Evolutionary conservation across 169 alveolate genomes (phyloP).

Genomic region (Eimeria falciformis): DNA sequence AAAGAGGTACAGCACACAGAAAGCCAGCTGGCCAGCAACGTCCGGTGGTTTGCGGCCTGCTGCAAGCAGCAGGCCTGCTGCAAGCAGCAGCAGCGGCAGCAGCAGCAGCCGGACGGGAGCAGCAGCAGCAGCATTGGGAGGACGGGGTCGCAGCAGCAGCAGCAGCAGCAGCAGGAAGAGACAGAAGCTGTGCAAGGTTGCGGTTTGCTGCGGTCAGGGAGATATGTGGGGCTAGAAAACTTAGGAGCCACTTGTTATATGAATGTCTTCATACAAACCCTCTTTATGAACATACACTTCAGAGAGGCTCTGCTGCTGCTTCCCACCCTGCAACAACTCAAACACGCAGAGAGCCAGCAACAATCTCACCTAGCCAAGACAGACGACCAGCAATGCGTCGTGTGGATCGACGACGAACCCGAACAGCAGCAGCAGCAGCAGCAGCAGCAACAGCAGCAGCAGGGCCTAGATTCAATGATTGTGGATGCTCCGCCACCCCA

Average conservation of each 20-base stretch:
- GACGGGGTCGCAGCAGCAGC: not conserved
- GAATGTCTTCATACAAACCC: slow-evolving; percentile 93
- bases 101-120: slow-evolving; percentile 11
- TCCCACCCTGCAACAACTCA: slow-evolving; percentile 70
- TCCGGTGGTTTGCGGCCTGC: slow-evolving; percentile 57
- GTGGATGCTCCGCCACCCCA: too few species aligned
- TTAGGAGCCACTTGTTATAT: slow-evolving; percentile 96
- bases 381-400: not conserved
- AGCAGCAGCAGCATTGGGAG: slow-evolving; percentile 15
- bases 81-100: slow-evolving; percentile 29
- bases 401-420: slow-evolving; percentile 29
- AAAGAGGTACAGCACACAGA: slow-evolving; percentile 22
- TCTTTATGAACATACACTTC: slow-evolving; percentile 88
- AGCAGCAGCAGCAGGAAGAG: slow-evolving; percentile 45
- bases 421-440: slow-evolving; percentile 41
- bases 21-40: slow-evolving; percentile 44
- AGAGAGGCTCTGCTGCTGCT: slow-evolving; percentile 76
- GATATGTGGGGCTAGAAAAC: slow-evolving; percentile 91
- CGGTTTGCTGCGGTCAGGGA: slow-evolving; percentile 56
- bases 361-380: not conserved
- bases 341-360: slow-evolving; percentile 32
- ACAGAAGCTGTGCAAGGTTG: slow-evolving; percentile 28
- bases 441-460: slow-evolving; percentile 13
- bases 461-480: too few species aligned
- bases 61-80: not conserved